phyloP scores from a whole-genome alignment of 2,329 filamentous ascomycete genomes.

The Diaporthe velutina region DNA sequence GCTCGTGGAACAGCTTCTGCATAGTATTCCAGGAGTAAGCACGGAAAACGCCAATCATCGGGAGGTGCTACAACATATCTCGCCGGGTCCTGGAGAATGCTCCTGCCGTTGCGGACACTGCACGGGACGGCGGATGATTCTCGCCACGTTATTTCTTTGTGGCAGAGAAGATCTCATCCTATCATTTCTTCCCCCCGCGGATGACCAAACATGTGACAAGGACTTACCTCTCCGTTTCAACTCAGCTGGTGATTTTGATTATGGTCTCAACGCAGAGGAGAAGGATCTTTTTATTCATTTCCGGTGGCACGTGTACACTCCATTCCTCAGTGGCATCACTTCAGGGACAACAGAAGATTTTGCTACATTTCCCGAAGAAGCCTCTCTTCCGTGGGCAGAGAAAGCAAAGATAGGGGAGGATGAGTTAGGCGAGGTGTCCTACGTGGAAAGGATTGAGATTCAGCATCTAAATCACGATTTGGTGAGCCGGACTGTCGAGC shows the following conservation, averaged over 20 bases:
- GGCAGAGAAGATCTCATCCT: not conserved
- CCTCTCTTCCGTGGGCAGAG: not conserved
- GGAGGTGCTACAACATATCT: not conserved
- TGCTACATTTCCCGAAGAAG: not conserved
- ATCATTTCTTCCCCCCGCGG: not conserved
- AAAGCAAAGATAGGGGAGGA: not conserved
- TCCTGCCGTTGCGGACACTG: not conserved
- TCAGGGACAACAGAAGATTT: not conserved
- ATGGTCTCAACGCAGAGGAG: not conserved
- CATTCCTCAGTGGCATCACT: not conserved
- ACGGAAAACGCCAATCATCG: not conserved
- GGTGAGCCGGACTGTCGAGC: not conserved
- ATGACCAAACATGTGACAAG: no score
- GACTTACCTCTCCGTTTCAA: not conserved
- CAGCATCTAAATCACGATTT: not conserved
- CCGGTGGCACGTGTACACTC: not conserved
- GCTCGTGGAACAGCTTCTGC: not conserved
- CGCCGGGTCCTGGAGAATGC: fast-evolving
- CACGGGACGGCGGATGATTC: constrained; percentile 3
- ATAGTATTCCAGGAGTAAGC: not conserved
- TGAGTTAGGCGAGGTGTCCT: not conserved
- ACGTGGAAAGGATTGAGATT: not conserved
- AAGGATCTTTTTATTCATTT: not conserved
- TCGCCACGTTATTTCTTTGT: not conserved
- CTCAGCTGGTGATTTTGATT: not conserved